Conservation (phyloP, 192 early-diverging fungal species). For the Allomyces arbusculus region DNA sequence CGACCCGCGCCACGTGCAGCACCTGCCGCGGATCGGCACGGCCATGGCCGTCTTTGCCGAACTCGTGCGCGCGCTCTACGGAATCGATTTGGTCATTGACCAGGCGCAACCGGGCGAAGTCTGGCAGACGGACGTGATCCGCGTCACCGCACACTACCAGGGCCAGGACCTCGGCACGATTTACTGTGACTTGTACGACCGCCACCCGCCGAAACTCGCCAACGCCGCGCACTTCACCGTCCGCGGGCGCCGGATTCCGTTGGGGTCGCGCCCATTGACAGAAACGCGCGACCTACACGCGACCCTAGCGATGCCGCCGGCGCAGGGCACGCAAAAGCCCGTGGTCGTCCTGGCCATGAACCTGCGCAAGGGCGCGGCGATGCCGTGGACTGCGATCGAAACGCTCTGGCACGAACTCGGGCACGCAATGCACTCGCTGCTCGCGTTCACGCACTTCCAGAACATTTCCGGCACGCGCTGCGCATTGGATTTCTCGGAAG, state of each 20-base stretch:
- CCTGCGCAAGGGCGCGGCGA: slow-evolving; percentile 30
- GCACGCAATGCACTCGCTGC: slow-evolving; percentile 94
- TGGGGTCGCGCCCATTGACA: background rate
- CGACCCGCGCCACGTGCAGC: slow-evolving; percentile 3
- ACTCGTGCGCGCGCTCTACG: slow-evolving; percentile 41
- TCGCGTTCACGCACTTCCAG: slow-evolving; percentile 85
- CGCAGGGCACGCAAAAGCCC: slow-evolving; percentile 33
- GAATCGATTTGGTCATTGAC: slow-evolving; percentile 57
- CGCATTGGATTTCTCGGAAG: slow-evolving; percentile 88
- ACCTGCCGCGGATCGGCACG: slow-evolving; percentile 7
- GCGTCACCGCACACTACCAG: slow-evolving; percentile 74
- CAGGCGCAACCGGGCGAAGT: slow-evolving; percentile 51
- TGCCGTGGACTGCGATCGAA: slow-evolving; percentile 69
- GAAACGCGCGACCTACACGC: background rate
- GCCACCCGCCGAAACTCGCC: slow-evolving; percentile 49
- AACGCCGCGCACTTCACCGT: slow-evolving; percentile 93
- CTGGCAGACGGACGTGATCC: slow-evolving; percentile 81
- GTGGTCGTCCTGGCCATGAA: slow-evolving; percentile 51
- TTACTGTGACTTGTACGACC: slow-evolving; percentile 78
- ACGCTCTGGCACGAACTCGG: slow-evolving; percentile 99
- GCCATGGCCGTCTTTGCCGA: background rate
- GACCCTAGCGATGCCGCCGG: background rate
- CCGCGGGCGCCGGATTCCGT: slow-evolving; percentile 45
- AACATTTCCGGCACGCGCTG: slow-evolving; percentile 91
- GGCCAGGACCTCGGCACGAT: slow-evolving; percentile 62